These are phyloP conservation scores for Mortierella sp. DNA, from an alignment of 371 early-diverging fungal species.

Conservation along the genomic window DNA sequence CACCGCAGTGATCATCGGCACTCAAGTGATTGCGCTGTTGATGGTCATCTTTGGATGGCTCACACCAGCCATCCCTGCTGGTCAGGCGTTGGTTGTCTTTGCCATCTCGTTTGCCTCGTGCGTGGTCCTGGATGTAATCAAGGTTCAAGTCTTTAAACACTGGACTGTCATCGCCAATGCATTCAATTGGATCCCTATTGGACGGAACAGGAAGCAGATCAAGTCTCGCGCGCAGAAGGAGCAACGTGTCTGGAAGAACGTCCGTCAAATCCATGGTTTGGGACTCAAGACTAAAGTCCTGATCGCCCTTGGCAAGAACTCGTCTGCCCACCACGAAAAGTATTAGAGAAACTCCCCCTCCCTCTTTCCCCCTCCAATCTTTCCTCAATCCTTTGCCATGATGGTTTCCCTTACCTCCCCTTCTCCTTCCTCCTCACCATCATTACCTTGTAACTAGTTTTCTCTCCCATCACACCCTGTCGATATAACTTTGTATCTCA, in stretches of 20 bases:
- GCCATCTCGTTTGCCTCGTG: constrained; percentile 76
- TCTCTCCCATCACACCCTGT: constrained; percentile 7
- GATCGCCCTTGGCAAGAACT: constrained; percentile 31
- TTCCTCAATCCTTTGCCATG: background rate
- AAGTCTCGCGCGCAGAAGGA: constrained; percentile 23
- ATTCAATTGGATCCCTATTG: constrained; percentile 38
- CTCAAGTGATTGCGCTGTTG: constrained; percentile 90
- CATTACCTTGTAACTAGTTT: constrained; percentile 2
- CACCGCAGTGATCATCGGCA: constrained; percentile 80
- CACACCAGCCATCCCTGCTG: constrained; percentile 65
- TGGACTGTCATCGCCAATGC: constrained; percentile 62
- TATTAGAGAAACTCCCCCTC: background rate
- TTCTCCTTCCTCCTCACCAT: background rate
- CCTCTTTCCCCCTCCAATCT: background rate
- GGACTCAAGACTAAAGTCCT: constrained; percentile 36
- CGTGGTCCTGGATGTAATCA: constrained; percentile 86
- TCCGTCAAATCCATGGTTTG: constrained; percentile 20
- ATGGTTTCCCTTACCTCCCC: background rate
- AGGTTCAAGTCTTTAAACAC: constrained; percentile 80
- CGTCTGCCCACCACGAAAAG: background rate
- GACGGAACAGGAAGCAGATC: constrained; percentile 25
- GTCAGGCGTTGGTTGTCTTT: constrained; percentile 69
- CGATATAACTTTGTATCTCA: constrained; percentile 34
- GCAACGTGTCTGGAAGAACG: constrained; percentile 36
- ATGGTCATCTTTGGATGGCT: constrained; percentile 84